These are phyloP conservation scores for Mycena capillaripes DNA, from an alignment of 768 basidiomycete genomes.

Conservation along the genomic window DNA sequence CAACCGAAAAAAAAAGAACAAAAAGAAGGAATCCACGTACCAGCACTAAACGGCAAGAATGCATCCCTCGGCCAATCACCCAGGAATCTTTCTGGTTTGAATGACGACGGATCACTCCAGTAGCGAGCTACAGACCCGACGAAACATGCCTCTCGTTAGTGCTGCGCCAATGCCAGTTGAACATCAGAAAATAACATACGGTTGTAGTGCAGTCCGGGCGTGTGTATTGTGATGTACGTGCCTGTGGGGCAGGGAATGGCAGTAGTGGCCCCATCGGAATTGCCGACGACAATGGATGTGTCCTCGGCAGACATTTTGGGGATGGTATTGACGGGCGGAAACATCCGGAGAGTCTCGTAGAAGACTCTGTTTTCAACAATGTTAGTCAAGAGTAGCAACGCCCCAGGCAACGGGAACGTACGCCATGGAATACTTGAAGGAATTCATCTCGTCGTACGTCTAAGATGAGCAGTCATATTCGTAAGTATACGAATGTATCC, in stretches of 20 bases:
- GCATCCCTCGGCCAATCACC: neutral
- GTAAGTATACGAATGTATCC: neutral
- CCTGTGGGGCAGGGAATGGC: neutral
- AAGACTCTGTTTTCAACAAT: neutral
- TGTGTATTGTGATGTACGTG: neutral
- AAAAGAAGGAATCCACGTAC: neutral
- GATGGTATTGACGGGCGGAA: neutral
- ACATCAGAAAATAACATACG: slow-evolving; percentile 1
- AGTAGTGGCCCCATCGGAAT: neutral
- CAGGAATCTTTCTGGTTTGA: neutral
- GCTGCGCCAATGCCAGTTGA: neutral
- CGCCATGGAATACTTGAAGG: neutral
- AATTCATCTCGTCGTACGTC: slow-evolving; percentile 1
- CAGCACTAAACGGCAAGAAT: neutral
- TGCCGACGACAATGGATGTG: neutral
- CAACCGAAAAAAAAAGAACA: neutral
- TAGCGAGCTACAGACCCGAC: neutral
- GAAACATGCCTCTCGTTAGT: neutral
- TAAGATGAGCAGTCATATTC: neutral
- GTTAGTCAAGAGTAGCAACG: neutral
- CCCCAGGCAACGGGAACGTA: neutral
- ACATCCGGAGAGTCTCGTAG: neutral
- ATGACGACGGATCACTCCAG: neutral
- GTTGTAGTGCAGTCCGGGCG: neutral
- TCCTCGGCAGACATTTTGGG: neutral